Percentiles rank a stretch among this genome's conserved stretches.
These are phyloP conservation scores for Chlorencoelia australis DNA, from an alignment of 2,329 filamentous ascomycete species.

Conservation along the genomic window DNA sequence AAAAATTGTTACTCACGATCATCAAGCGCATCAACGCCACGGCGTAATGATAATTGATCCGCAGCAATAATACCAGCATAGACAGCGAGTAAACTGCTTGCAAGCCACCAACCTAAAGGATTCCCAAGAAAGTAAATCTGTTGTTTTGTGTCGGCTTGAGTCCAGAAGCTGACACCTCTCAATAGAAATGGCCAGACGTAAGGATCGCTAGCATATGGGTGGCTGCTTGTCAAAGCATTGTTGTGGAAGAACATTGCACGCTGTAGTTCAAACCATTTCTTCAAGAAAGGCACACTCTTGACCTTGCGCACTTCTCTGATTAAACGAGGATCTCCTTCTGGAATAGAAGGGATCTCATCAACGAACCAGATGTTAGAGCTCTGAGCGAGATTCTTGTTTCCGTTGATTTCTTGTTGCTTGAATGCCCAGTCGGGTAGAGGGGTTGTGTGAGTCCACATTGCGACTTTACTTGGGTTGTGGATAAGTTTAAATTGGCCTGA, in stretches of 20 bases:
- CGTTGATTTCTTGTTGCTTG: slow-evolving; percentile 98
- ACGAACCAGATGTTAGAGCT: slow-evolving; percentile 92
- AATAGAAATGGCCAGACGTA: slow-evolving; percentile 98
- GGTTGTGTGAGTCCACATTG: slow-evolving; percentile 96
- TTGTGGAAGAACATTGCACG: slow-evolving; percentile 99
- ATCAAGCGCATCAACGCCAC: slow-evolving; percentile 87
- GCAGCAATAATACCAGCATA: slow-evolving; percentile 86
- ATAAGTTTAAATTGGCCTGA: slow-evolving; percentile 93
- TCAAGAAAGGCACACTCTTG: slow-evolving; percentile 78
- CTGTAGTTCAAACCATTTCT: slow-evolving; percentile 94
- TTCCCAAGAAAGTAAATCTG: slow-evolving; percentile 99
- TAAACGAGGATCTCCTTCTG: slow-evolving; percentile 58
- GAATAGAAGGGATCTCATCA: slow-evolving; percentile 78
- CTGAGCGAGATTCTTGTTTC: slow-evolving; percentile 88
- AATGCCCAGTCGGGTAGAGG: slow-evolving; percentile 96
- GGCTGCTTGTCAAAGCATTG: slow-evolving; percentile 92
- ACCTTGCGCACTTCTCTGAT: slow-evolving; percentile 67
- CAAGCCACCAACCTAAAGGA: slow-evolving; percentile 94
- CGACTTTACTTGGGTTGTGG: slow-evolving; percentile 88
- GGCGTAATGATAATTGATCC: slow-evolving; percentile 85
- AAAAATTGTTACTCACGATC: slow-evolving; percentile 56
- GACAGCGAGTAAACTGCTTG: slow-evolving; percentile 83
- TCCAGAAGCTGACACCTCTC: slow-evolving; percentile 98
- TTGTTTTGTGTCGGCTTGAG: slow-evolving; percentile 83
- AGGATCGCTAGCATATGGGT: slow-evolving; percentile 89